phyloP scores from a whole-genome alignment of 306 rosid genomes.

The Crotalaria pallida region DNA sequence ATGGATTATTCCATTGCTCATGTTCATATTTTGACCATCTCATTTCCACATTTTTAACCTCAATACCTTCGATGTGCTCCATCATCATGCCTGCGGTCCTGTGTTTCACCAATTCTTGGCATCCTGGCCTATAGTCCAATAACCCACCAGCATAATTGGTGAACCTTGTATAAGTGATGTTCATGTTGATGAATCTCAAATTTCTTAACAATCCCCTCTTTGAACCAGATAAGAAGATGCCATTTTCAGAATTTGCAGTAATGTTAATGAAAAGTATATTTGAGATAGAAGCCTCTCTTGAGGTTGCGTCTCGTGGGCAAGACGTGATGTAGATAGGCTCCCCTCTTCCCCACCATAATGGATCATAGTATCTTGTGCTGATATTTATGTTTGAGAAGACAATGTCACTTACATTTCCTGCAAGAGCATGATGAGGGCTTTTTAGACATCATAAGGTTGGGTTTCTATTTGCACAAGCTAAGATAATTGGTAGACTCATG shows the following conservation, averaged over 20 bases:
- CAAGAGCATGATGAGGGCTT: slow-evolving; percentile 19
- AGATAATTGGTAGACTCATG: not conserved
- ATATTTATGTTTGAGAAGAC: slow-evolving; percentile 88
- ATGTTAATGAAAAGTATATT: slow-evolving; percentile 66
- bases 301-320: slow-evolving; percentile 55
- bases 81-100: slow-evolving; percentile 62
- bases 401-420: slow-evolving; percentile 82
- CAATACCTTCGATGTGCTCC: slow-evolving; percentile 79
- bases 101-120: slow-evolving; percentile 76
- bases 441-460: not conserved
- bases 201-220: slow-evolving; percentile 59
- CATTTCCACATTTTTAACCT: slow-evolving; percentile 66
- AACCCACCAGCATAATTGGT: slow-evolving; percentile 59
- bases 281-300: slow-evolving; percentile 86
- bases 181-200: slow-evolving; percentile 70
- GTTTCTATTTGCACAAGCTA: not conserved
- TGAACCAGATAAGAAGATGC: slow-evolving; percentile 82
- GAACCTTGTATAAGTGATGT: slow-evolving; percentile 56
- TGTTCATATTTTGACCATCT: slow-evolving; percentile 52
- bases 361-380: slow-evolving; percentile 88
- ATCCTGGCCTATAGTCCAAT: slow-evolving; percentile 87
- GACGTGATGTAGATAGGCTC: slow-evolving; percentile 85
- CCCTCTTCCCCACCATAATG: slow-evolving; percentile 97
- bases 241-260: slow-evolving; percentile 74
- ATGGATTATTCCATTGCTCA: slow-evolving; percentile 63